Percentiles rank a stretch among this genome's conserved stretches.
phyloP scores from a whole-genome alignment of 2,329 filamentous ascomycete genomes.

The Xylaria sp. region DNA sequence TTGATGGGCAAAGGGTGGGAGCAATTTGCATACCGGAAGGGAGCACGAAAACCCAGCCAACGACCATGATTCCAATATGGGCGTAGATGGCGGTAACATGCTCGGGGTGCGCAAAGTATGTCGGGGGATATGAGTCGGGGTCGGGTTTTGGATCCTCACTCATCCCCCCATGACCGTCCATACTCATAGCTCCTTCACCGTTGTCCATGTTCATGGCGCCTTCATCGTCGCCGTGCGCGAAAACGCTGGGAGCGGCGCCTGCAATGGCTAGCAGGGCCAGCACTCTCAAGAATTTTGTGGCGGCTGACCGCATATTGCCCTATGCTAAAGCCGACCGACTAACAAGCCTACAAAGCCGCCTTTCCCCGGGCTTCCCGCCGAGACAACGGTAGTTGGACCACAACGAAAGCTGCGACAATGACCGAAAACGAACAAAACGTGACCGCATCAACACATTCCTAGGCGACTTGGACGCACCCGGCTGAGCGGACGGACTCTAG shows the following conservation, averaged over 20 bases:
- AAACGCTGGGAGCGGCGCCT: constrained; percentile 48
- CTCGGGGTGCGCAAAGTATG: constrained; percentile 55
- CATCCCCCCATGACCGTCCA: constrained; percentile 44
- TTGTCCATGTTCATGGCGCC: constrained; percentile 46
- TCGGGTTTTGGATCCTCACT: constrained; percentile 46
- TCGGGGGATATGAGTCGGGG: constrained; percentile 48
- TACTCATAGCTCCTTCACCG: constrained; percentile 38
- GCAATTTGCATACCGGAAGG: constrained; percentile 66
- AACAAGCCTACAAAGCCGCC: constrained; percentile 17
- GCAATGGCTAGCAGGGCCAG: constrained; percentile 47
- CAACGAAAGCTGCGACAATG: constrained; percentile 25
- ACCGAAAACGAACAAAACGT: constrained; percentile 17
- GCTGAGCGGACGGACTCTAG: neutral
- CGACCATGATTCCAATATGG: constrained; percentile 75
- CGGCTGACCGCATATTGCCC: constrained; percentile 42
- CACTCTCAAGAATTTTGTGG: constrained; percentile 42
- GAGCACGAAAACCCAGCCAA: constrained; percentile 76
- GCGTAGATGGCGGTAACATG: constrained; percentile 56
- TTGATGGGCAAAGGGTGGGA: neutral
- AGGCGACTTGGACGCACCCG: constrained; percentile 1
- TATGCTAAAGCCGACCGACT: constrained; percentile 5
- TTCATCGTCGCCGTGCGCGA: constrained; percentile 51
- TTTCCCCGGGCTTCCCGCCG: neutral
- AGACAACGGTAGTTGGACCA: constrained; percentile 6
- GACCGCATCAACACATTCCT: constrained; percentile 28